phyloP scores from a whole-genome alignment of 352 stramenopile genomes.

The Blastocystis sp. region DNA sequence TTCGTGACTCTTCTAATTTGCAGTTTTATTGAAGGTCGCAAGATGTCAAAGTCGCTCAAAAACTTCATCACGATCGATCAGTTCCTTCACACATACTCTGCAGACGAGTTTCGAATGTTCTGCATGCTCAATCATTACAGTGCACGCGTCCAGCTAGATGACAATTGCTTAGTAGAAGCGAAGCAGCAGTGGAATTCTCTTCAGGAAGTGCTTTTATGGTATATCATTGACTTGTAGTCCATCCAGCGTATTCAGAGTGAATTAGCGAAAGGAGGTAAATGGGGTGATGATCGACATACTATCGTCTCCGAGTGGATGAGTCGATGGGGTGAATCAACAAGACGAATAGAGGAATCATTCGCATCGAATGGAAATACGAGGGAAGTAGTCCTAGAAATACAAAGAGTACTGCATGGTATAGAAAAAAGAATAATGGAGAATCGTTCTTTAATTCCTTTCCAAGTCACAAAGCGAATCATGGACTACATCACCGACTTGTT shows the following conservation, averaged over 20 bases:
- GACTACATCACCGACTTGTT: not conserved
- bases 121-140: conserved; percentile 48
- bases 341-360: not conserved
- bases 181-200: not conserved
- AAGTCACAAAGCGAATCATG: not conserved
- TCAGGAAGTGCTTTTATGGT: not conserved
- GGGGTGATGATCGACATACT: not conserved
- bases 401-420: not conserved
- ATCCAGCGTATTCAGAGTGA: not conserved
- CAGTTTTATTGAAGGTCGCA: conserved; percentile 86
- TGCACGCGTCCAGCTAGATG: conserved; percentile 12
- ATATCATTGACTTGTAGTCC: not conserved
- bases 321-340: not conserved
- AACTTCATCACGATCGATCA: conserved; percentile 87
- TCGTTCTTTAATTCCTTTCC: not conserved
- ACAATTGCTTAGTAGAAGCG: not conserved
- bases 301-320: not conserved
- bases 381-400: not conserved
- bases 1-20: not conserved
- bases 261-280: not conserved
- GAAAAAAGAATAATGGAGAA: not conserved
- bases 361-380: conserved; percentile 7
- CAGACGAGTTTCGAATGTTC: conserved; percentile 54
- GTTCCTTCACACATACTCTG: conserved; percentile 12
- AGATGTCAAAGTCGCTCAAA: conserved; percentile 98